Base-by-base conservation (phyloP, 2,329 filamentous ascomycete species). In the Podosphaera fusca region DNA sequence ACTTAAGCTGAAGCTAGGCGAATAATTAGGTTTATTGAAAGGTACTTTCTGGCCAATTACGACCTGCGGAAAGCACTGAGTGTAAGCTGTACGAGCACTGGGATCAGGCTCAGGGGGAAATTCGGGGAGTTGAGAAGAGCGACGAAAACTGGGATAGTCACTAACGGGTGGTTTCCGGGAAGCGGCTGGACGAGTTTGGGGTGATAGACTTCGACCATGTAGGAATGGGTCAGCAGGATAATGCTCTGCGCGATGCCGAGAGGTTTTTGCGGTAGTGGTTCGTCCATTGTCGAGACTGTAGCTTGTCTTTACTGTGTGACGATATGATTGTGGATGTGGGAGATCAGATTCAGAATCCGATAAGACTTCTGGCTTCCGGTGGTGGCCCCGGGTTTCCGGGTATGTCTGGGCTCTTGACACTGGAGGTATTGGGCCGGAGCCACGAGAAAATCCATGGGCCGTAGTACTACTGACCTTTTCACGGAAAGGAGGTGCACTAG, bases 401-500 rank as follows among this genome's bases (percentile, higher is more conserved):
- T 63, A 67, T 12, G 66, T 67, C 21, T 59, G 34, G 50, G 66
- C 63, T 55, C 67, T 61, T 40, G 64, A 49, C 7, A 67, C 57
- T n/a, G 61, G 36, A 35, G 66, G 64, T n/a, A 62, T 40, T 1
- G 61, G 34, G 21, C 63, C 60, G n/a, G 61, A 59, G 45, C 62
- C 58, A 36, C 33, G 35, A 42, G 34, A 12, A 42, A 10, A n/a
- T 14, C 60, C 55, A 59, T 64, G 65, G 10, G 64, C 60, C n/a
- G 64, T 60, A 1, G 66, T 66, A 56, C 65, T 64, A 59, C 57
- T 61, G 31, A 63, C 63, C 54, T 63, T 61, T 46, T 63, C 60
- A 52, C 65, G 58, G 3, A 59, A 59, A 0, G 63, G 63, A 21
- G 66, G 67, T 3, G 64, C 65, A 10, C 66, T 67, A 14, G 56